Conservation (phyloP, 371 early-diverging fungal species). For the Actinomucor elegans region DNA sequence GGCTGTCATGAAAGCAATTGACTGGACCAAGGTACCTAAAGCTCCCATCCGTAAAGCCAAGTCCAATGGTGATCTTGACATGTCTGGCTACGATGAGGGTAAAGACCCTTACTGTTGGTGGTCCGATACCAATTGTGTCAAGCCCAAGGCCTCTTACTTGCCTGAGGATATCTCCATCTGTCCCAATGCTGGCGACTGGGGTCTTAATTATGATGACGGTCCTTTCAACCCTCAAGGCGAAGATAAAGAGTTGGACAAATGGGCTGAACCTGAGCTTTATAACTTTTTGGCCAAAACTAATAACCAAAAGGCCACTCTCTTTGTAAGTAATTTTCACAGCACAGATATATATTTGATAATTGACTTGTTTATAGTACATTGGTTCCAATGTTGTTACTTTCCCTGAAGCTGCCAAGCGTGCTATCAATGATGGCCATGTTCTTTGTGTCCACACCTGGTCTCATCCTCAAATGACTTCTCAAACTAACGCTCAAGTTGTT, state of each 20-base stretch:
- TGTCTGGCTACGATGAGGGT: constrained; percentile 22
- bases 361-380: constrained; percentile 43
- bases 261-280: constrained; percentile 47
- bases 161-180: constrained; percentile 47
- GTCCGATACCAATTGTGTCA: constrained; percentile 44
- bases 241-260: constrained; percentile 27
- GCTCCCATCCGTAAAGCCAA: constrained; percentile 28
- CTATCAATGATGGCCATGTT: constrained; percentile 46
- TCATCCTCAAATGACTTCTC: constrained; percentile 58
- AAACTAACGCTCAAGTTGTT: constrained; percentile 53
- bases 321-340: constrained; percentile 17
- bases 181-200: constrained; percentile 51
- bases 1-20: constrained; percentile 40
- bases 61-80: constrained; percentile 17
- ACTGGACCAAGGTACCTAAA: constrained; percentile 48
- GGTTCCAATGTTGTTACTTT: constrained; percentile 47
- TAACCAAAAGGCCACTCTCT: constrained; percentile 37
- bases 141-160: constrained; percentile 39
- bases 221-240: constrained; percentile 35
- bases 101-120: constrained; percentile 52
- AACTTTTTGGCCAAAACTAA: constrained; percentile 43
- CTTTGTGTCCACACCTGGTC: constrained; percentile 62
- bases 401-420: constrained; percentile 48
- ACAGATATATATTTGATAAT: no score
- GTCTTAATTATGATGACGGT: constrained; percentile 51